Evolutionary conservation across 2,329 filamentous ascomycete species (phyloP).

Genomic region (Alternaria longipes): DNA sequence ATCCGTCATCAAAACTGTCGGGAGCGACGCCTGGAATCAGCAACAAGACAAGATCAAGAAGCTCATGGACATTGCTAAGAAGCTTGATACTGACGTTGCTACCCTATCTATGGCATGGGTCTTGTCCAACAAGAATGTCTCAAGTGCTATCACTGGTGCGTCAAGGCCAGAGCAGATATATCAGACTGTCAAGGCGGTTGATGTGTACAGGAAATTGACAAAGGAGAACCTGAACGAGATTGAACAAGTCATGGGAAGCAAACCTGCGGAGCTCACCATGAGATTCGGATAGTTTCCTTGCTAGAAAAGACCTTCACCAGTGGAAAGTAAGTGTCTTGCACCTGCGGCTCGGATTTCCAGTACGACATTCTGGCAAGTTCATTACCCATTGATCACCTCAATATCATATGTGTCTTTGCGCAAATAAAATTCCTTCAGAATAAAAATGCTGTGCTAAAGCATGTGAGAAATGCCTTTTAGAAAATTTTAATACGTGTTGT

Average conservation of each 20-base stretch:
- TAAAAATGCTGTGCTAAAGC: not conserved
- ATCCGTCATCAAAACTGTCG: slow-evolving; percentile 49
- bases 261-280: slow-evolving; percentile 36
- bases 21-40: slow-evolving; percentile 62
- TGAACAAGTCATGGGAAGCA: slow-evolving; percentile 46
- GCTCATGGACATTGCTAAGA: slow-evolving; percentile 65
- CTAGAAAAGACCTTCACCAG: no score
- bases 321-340: not conserved
- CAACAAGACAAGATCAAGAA: slow-evolving; percentile 66
- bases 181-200: slow-evolving; percentile 55
- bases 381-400: not conserved
- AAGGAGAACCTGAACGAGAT: slow-evolving; percentile 57
- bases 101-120: slow-evolving; percentile 50
- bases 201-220: slow-evolving; percentile 55
- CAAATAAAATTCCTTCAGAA: not conserved
- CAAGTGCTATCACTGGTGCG: slow-evolving; percentile 43
- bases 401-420: not conserved
- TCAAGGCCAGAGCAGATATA: slow-evolving; percentile 43
- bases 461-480: not conserved
- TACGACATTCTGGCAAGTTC: not conserved
- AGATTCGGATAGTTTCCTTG: slow-evolving; percentile 32
- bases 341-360: not conserved
- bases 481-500: no score
- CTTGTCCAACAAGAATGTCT: slow-evolving; percentile 43
- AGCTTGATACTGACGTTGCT: slow-evolving; percentile 66